Conservation (phyloP, 805 yeast species). For the Myxozyma monticola region DNA sequence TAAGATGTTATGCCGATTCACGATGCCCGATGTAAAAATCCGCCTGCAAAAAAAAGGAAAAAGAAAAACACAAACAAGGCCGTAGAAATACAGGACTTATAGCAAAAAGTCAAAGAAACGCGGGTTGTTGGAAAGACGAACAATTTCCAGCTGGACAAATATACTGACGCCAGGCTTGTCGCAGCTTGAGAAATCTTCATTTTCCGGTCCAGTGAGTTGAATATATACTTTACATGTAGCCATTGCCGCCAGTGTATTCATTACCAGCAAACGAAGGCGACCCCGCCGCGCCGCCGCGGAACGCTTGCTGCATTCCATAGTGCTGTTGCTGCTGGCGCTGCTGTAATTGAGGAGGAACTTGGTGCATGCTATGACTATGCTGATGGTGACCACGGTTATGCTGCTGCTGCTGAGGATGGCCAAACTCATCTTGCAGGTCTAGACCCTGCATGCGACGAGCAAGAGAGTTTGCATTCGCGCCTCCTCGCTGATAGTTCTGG, state of each 20-base stretch:
- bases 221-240: constrained; percentile 1
- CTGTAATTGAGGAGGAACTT: background rate
- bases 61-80: no score
- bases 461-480: background rate
- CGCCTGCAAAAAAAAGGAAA: no score
- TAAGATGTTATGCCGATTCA: no score
- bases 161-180: no score
- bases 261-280: constrained; percentile 1
- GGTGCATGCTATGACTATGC: background rate
- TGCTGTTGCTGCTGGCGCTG: constrained; percentile 1
- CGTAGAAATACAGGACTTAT: no score
- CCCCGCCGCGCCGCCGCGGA: background rate
- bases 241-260: background rate
- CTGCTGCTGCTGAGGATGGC: background rate
- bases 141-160: no score
- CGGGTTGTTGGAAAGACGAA: no score
- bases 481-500: background rate
- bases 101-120: no score
- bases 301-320: background rate
- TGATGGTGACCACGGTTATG: background rate
- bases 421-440: constrained; percentile 10
- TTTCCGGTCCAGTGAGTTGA: background rate
- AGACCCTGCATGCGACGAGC: constrained; percentile 20
- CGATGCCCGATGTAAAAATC: no score
- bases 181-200: no score